Percentiles rank a stretch among this genome's conserved stretches.
phyloP scores from a whole-genome alignment of 768 basidiomycete species.

The Tricholoma matsutake region DNA sequence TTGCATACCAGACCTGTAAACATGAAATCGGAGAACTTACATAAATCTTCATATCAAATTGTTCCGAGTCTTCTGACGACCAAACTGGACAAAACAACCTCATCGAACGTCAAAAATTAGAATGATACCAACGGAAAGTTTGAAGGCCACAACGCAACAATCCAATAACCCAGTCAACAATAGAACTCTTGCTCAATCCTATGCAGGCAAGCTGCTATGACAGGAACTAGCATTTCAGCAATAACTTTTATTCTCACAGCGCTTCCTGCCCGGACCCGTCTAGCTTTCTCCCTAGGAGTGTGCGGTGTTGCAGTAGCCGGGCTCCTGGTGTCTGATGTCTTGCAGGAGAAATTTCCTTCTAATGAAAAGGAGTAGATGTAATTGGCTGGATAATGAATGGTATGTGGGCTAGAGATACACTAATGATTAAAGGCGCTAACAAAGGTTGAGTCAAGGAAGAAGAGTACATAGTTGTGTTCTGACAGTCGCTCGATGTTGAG shows the following conservation, averaged over 20 bases:
- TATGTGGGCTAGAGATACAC: slow-evolving; percentile 9
- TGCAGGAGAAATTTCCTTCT: slow-evolving; percentile 42
- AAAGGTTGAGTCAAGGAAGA: background rate
- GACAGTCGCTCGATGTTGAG: background rate
- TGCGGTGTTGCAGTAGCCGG: slow-evolving; percentile 47
- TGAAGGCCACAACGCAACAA: slow-evolving; percentile 2
- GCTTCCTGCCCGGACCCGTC: slow-evolving; percentile 51
- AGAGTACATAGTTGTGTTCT: background rate
- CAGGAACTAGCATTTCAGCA: slow-evolving; percentile 6
- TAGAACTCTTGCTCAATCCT: slow-evolving; percentile 37
- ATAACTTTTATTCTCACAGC: slow-evolving; percentile 29
- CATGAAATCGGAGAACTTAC: slow-evolving; percentile 37
- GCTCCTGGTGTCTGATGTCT: slow-evolving; percentile 45
- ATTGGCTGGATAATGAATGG: slow-evolving; percentile 5
- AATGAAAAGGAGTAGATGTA: background rate
- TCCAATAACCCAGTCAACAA: slow-evolving; percentile 17
- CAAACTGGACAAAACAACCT: background rate
- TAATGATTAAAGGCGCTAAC: background rate
- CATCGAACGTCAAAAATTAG: background rate
- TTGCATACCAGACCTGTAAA: slow-evolving; percentile 74
- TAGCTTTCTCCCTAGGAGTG: slow-evolving; percentile 46
- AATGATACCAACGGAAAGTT: background rate
- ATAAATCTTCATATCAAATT: background rate
- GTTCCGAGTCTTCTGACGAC: background rate
- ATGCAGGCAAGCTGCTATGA: slow-evolving; percentile 26